Evolutionary conservation across 768 basidiomycete species (phyloP).

Genomic region (Boletus vermiculosoides): DNA sequence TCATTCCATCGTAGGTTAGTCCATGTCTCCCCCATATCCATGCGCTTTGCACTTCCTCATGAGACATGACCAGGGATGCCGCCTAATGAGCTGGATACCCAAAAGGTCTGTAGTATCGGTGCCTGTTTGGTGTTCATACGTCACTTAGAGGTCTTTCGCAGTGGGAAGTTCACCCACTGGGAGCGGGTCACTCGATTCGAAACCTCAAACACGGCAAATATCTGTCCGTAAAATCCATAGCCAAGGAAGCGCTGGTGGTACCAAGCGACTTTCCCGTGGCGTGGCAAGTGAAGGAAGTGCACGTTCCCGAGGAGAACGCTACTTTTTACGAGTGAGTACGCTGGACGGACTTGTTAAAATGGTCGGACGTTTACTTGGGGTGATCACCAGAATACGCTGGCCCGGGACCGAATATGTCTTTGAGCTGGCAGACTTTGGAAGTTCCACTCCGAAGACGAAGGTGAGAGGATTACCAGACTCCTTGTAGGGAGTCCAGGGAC

Average conservation of each 20-base stretch:
- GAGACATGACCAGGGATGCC: slow-evolving; percentile 25
- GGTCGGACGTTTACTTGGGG: not conserved
- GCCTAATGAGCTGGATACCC: slow-evolving; percentile 28
- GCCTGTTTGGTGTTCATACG: not conserved
- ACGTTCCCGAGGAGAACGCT: slow-evolving; percentile 26
- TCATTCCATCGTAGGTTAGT: slow-evolving; percentile 25
- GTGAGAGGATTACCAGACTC: slow-evolving; percentile 3
- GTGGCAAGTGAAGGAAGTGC: slow-evolving; percentile 28
- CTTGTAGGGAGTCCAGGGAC: not conserved
- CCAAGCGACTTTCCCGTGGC: slow-evolving; percentile 30
- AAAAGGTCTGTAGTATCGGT: slow-evolving; percentile 21
- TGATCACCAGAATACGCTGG: slow-evolving; percentile 27
- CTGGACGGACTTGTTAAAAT: not conserved
- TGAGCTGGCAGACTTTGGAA: slow-evolving; percentile 26
- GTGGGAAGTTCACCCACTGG: slow-evolving; percentile 32
- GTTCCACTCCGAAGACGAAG: slow-evolving; percentile 31
- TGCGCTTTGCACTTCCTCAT: not conserved
- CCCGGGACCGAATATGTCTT: slow-evolving; percentile 29
- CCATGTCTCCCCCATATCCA: not conserved
- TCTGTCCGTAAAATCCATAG: slow-evolving; percentile 24
- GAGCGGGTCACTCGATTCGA: slow-evolving; percentile 31
- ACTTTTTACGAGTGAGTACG: slow-evolving; percentile 28
- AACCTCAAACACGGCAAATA: slow-evolving; percentile 34
- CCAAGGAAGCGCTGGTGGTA: slow-evolving; percentile 24
- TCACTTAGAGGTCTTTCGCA: slow-evolving; percentile 5